Evolutionary conservation across 2,329 filamentous ascomycete genomes (phyloP), one percentile per base, ranked within the genome.

Genomic region (Fusarium sp.): DNA sequence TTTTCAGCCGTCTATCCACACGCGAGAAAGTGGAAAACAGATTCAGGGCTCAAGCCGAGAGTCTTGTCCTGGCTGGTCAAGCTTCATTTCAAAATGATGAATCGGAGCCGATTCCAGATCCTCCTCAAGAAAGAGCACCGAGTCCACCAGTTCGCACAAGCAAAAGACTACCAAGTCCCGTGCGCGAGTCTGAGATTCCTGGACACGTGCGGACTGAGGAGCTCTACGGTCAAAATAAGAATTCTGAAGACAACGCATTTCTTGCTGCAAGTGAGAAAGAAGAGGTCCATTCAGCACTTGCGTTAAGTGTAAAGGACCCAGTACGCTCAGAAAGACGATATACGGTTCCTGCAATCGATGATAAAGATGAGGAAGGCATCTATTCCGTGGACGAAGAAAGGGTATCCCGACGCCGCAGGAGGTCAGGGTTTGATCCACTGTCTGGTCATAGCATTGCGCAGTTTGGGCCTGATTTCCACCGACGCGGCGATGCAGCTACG

Each of bases 11-110:
- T 7, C 57, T 24, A 20, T 15, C 18, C 4, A 9, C 1, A 10
- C 41, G 15, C 1, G 48, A 62, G 22, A 48, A 18, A 22, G 30
- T 24, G 4, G 58, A 61, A 14, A 73, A 73, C 18, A 55, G 71
- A 17, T 73, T 73, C 38, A 63, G 47, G 24, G 14, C 73, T 9
- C 58, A 74, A n/a, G 71, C 71, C 1, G 70, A 74, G 38, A 73
- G 42, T 22, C 45, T 73, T 6, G 48, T 73, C 10, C 66, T 74
- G 26, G 63, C 63, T n/a, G 70, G 71, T 5, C 71, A 74, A n/a
- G 71, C 68, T 4, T 74, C 71, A 3, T 22, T 74, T 2, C 54
- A 71, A 7, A 24, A 39, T n/a, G 62, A 74, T 11, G 58, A 15
- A 6, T 6, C 41, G 6, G 35, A 17, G 5, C n/a, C 26, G 5